Evolutionary conservation across 257 asterid species (phyloP), one percentile per base, ranked within the genome.

Genomic region (Apocynum venetum): DNA sequence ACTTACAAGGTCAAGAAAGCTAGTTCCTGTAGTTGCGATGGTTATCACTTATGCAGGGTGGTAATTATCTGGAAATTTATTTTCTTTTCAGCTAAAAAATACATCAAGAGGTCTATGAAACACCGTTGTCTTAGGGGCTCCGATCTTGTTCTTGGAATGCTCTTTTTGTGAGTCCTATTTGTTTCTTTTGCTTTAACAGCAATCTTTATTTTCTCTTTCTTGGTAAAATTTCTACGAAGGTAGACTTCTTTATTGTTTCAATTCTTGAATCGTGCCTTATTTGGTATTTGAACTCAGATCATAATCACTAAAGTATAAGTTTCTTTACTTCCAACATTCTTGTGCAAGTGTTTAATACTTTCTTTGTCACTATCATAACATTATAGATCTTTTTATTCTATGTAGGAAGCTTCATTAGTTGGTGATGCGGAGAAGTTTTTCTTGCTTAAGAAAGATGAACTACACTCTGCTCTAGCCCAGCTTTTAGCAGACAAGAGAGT

Each of bases 391-490:
- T 76, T 77, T 47, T 53, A 60, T 71, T 60, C 76, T 78, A 48
- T 49, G 61, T 75, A 95, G 98, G 89, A 86, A 81, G 89, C 79
- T 82, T 76, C 89, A 73, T 82, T 87, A 73, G 72, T 57, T 71
- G 99, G 98, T 75, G 99, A 95, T 79, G 97, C 99, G 43, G 99
- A 95, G 79, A 93, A 87, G 84, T 85, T 88, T 87, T 82, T 95
- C 72, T 80, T 85, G 72, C 85, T 70, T 13, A 91, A 87, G 75
- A 91, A 85, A 70, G 91, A 88, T 77, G 83, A 89, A 65, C 41
- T 93, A 79, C 90, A 81, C 80, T 84, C 88, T 64, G 92, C 97
- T 76, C 83, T 91, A 66, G 86, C 89, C 17, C 86, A 71, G 46
- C 81, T 91, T 77, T 84, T 95, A 74, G 85, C 57, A 72, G 77